phyloP scores from a whole-genome alignment of 768 basidiomycete genomes.

The Podaxis sp. region DNA sequence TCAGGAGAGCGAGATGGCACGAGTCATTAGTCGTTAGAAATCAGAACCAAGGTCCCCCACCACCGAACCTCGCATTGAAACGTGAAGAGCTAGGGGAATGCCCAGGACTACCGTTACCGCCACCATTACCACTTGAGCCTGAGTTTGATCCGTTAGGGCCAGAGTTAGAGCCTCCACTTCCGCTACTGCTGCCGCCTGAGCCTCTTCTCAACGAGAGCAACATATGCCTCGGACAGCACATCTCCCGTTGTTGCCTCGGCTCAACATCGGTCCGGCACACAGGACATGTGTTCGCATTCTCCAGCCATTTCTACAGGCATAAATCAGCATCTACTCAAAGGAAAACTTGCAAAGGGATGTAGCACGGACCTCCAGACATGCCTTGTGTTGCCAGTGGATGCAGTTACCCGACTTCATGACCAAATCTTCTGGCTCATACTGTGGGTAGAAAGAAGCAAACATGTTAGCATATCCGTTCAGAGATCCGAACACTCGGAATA shows the following conservation, averaged over 20 bases:
- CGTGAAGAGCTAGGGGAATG: not conserved
- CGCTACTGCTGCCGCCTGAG: not conserved
- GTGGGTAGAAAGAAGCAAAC: not conserved
- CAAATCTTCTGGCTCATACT: slow-evolving; percentile 64
- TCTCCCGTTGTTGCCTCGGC: not conserved
- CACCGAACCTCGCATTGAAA: not conserved
- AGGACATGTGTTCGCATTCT: slow-evolving; percentile 71
- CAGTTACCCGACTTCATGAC: slow-evolving; percentile 68
- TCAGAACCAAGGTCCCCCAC: not conserved
- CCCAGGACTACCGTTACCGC: not conserved
- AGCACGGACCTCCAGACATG: slow-evolving; percentile 62
- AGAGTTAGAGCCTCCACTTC: not conserved
- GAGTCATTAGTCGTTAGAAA: not conserved
- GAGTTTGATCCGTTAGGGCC: not conserved
- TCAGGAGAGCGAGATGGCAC: not conserved
- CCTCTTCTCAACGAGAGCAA: not conserved
- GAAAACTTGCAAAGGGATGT: not conserved
- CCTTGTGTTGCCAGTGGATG: slow-evolving; percentile 76
- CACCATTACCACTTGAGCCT: not conserved
- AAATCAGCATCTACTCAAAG: slow-evolving; percentile 2
- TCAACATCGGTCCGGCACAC: slow-evolving; percentile 67
- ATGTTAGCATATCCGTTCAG: slow-evolving; percentile 7
- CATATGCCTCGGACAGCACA: not conserved
- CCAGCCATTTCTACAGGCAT: slow-evolving; percentile 75
- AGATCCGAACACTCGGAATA: slow-evolving; percentile 12